Percentiles rank a stretch among this genome's conserved stretches.
Evolutionary conservation across 2,329 filamentous ascomycete genomes (phyloP).

Genomic region (Balansia obtecta): DNA sequence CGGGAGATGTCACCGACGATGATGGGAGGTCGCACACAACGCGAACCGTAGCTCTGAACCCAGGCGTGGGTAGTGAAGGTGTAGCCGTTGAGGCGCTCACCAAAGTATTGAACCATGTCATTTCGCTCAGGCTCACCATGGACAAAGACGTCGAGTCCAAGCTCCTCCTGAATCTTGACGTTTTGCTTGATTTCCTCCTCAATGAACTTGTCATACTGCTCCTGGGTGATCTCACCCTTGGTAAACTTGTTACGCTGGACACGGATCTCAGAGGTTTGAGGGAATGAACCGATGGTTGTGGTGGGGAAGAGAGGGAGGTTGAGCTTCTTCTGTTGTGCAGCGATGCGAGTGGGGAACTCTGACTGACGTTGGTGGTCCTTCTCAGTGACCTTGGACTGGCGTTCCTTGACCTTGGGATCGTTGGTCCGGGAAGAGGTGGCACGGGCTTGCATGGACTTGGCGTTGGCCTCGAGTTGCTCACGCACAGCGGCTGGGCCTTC

Average conservation of each 20-base stretch:
- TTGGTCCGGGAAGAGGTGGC: slow-evolving; percentile 91
- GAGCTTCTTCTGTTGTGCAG: slow-evolving; percentile 81
- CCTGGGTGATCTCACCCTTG: slow-evolving; percentile 89
- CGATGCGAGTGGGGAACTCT: slow-evolving; percentile 72
- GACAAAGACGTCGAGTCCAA: slow-evolving; percentile 91
- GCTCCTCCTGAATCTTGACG: slow-evolving; percentile 95
- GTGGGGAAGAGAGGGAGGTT: slow-evolving; percentile 95
- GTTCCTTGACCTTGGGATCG: slow-evolving; percentile 93
- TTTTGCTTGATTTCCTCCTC: slow-evolving; percentile 96
- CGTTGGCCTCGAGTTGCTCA: slow-evolving; percentile 89
- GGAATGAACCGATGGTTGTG: slow-evolving; percentile 98
- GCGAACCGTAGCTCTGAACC: slow-evolving; percentile 97
- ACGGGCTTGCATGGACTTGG: slow-evolving; percentile 83
- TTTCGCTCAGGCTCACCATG: slow-evolving; percentile 99
- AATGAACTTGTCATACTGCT: slow-evolving; percentile 97
- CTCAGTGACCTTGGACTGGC: slow-evolving; percentile 74
- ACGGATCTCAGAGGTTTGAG: slow-evolving; percentile 98
- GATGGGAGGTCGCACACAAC: slow-evolving; percentile 95
- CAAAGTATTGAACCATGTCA: slow-evolving; percentile 99
- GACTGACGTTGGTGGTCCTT: slow-evolving; percentile 90
- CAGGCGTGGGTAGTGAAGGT: slow-evolving; percentile 98
- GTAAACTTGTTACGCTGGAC: slow-evolving; percentile 95
- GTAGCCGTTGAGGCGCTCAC: slow-evolving; percentile 92
- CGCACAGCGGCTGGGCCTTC: slow-evolving; percentile 79
- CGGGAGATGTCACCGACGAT: slow-evolving; percentile 98